Conservation (phyloP, 345 rosid genomes). For the Sapria himalayana region DNA sequence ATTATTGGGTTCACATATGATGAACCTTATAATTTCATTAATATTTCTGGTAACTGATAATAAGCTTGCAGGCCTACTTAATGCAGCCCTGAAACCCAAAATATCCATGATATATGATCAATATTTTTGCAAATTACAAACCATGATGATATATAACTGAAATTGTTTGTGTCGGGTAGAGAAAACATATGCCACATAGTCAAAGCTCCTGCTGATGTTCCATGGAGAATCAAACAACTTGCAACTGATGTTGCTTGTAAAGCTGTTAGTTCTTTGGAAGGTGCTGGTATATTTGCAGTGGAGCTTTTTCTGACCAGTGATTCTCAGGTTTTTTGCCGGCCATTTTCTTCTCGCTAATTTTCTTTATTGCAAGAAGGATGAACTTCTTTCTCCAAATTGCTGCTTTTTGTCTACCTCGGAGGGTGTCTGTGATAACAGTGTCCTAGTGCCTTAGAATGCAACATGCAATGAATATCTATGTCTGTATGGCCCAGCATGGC, state of each 20-base stretch:
- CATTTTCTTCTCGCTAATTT: too few species aligned
- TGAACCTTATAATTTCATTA: too few species aligned
- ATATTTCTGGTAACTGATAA: too few species aligned
- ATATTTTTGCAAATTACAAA: too few species aligned
- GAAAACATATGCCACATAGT: slow-evolving; percentile 93
- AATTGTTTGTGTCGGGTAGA: slow-evolving; percentile 19
- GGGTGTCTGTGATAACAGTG: too few species aligned
- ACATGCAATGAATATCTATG: too few species aligned
- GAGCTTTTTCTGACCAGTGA: slow-evolving; percentile 75
- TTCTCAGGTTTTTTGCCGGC: slow-evolving; percentile 52
- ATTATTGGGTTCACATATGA: too few species aligned
- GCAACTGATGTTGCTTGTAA: slow-evolving; percentile 63
- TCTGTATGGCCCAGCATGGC: too few species aligned
- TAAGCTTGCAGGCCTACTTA: too few species aligned
- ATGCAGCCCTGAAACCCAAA: too few species aligned
- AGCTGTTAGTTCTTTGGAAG: slow-evolving; percentile 75
- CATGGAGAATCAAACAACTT: slow-evolving; percentile 60
- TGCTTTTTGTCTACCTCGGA: too few species aligned
- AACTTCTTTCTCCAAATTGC: background rate
- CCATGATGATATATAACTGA: slow-evolving; percentile 6
- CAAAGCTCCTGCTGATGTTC: slow-evolving; percentile 70
- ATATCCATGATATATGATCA: background rate
- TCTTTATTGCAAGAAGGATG: background rate
- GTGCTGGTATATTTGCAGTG: slow-evolving; percentile 92
- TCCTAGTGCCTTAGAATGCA: too few species aligned